Evolutionary conservation across 306 rosid genomes (phyloP).

Genomic region (Delonix regia): DNA sequence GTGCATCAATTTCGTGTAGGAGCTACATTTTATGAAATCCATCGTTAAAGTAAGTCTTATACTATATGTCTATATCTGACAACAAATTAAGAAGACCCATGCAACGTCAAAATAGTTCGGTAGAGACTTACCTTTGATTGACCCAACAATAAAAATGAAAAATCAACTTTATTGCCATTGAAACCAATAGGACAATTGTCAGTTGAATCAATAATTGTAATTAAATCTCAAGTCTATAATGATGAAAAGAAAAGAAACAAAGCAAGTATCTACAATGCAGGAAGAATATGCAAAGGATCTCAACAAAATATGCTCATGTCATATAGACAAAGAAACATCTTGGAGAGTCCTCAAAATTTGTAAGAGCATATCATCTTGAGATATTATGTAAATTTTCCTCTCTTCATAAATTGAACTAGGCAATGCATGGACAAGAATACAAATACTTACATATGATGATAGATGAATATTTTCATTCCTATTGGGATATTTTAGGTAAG

Average conservation of each 20-base stretch:
- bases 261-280: neutral
- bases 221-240: neutral
- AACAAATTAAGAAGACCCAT: no score
- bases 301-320: neutral
- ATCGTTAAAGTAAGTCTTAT: no score
- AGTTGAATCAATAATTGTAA: neutral
- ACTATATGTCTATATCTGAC: no score
- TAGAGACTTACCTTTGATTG: neutral
- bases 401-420: neutral
- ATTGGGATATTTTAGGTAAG: no score
- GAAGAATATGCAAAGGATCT: conserved; percentile 12
- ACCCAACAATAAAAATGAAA: no score
- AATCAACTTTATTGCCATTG: neutral
- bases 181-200: neutral
- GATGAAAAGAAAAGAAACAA: neutral
- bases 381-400: neutral
- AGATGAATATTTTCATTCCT: no score
- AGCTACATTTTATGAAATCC: no score
- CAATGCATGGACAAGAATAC: no score
- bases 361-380: neutral
- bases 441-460: no score
- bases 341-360: neutral
- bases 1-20: no score
- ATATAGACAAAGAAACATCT: neutral
- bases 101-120: neutral